These are phyloP conservation scores for Suhomyces prunicola DNA, from an alignment of 805 yeast species.

Conservation along the genomic window DNA sequence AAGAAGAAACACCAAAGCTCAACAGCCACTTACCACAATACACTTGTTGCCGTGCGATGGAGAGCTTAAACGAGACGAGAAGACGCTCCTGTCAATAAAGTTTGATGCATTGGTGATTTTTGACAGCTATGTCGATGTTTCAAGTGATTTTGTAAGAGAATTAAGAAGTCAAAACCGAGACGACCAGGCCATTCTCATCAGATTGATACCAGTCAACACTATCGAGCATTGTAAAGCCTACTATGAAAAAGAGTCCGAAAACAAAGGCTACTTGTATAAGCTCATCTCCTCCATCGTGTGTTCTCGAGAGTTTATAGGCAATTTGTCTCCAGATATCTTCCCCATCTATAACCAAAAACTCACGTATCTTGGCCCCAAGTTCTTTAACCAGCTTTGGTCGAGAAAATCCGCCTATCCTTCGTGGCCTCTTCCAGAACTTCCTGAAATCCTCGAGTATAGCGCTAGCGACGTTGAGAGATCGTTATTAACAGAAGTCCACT, in stretches of 20 bases:
- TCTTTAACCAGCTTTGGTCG: slow-evolving; percentile 47
- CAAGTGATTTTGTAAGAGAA: slow-evolving; percentile 24
- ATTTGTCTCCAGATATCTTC: slow-evolving; percentile 72
- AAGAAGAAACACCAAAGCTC: not conserved
- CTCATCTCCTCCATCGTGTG: slow-evolving; percentile 82
- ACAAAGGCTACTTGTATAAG: slow-evolving; percentile 50
- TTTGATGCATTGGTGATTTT: slow-evolving; percentile 63
- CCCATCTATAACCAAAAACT: slow-evolving; percentile 71
- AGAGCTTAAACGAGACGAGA: slow-evolving; percentile 20
- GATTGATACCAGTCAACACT: slow-evolving; percentile 74
- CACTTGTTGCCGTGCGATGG: slow-evolving; percentile 15
- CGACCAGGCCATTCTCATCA: slow-evolving; percentile 51
- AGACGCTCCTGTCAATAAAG: slow-evolving; percentile 18
- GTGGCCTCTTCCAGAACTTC: slow-evolving; percentile 82
- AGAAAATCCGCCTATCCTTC: slow-evolving; percentile 20
- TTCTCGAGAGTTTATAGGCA: slow-evolving; percentile 76
- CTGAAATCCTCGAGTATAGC: slow-evolving; percentile 58
- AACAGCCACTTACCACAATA: slow-evolving; percentile 6
- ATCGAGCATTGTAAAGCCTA: slow-evolving; percentile 72
- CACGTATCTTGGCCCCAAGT: slow-evolving; percentile 52
- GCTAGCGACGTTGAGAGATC: slow-evolving; percentile 79
- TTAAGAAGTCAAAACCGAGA: slow-evolving; percentile 27
- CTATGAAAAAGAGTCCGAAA: slow-evolving; percentile 32
- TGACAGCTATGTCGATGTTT: slow-evolving; percentile 56
- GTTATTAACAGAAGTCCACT: slow-evolving; percentile 68